Base-by-base conservation (phyloP, 495 filamentous ascomycete genomes). In the Penicillium lividum region DNA sequence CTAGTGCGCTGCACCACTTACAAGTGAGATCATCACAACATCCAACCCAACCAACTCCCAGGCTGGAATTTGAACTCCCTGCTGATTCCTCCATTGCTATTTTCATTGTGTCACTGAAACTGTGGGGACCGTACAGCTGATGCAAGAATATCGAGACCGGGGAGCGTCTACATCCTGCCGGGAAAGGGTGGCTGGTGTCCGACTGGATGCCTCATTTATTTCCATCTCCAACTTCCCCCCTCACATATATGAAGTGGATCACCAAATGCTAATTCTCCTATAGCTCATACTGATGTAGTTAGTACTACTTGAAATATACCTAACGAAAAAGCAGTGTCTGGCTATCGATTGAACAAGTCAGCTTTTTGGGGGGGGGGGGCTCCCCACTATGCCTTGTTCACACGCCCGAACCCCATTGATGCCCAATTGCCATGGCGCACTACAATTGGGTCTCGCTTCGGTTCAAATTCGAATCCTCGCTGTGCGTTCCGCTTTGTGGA, bases 341-440 rank as follows among this genome's bases (percentile, higher is more conserved):
- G 69, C 63, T 67, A 53, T 65, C 51, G 42, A 63, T 61, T 60
- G 68, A 70, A 74, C 74, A 77, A 66, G 71, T 74, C 72, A 72
- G 64, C 64, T 59, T 60, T 58, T 53, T 44, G 68, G 66, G 60
- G 52, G 33, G 7, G 5, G 6, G 3, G n/a, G 36, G 36, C 61
- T 52, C 66, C 66, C 68, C 61, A 68, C 66, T 43, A 53, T 51
- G 42, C 62, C 36, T 48, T 53, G 51, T 59, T 55, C 55, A 54
- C 51, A 53, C 51, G 60, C 66, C 67, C 64, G 68, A 55, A 70
- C 57, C 34, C 51, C 40, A 45, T 77, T 78, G 74, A 70, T 78
- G 75, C 76, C 76, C 76, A 78, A 78, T 73, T 52, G 66, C 27
- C 56, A 61, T 63, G 66, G 67, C 61, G 60, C 64, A 56, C 55